A percentile compares a stretch with the other conserved stretches of the same genome.
These are phyloP conservation scores for Raphidocelis subcapitata DNA, from an alignment of 139 green algal genomes.

Conservation along the genomic window DNA sequence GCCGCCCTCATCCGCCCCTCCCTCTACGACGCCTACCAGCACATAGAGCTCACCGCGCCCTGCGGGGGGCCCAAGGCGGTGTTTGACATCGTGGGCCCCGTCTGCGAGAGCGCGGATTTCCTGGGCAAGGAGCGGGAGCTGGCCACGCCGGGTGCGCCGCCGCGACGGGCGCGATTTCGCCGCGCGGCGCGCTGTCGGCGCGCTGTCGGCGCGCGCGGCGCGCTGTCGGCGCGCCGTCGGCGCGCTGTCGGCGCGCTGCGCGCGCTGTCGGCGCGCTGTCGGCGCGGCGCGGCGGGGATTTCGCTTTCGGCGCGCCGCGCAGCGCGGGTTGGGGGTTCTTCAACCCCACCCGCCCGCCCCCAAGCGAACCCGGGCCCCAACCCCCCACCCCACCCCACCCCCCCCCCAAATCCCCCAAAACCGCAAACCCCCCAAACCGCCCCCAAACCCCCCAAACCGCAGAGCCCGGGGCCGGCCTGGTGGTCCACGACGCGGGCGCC, in stretches of 20 bases:
- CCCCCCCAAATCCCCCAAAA: too few species aligned
- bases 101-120: conserved; percentile 98
- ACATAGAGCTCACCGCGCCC: conserved; percentile 94
- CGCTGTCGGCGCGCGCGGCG: neutral
- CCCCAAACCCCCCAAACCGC: too few species aligned
- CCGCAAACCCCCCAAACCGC: too few species aligned
- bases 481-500: conserved; percentile 94
- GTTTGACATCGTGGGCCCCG: conserved; percentile 94
- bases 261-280: too few species aligned
- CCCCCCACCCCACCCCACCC: too few species aligned
- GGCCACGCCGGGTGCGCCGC: conserved; percentile 53
- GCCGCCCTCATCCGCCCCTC: conserved; percentile 91
- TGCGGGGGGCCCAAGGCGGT: conserved; percentile 29
- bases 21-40: conserved; percentile 92
- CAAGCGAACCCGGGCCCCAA: too few species aligned
- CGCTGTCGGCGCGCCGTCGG: too few species aligned
- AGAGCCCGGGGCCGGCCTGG: conserved; percentile 77
- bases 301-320: too few species aligned
- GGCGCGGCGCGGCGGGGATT: too few species aligned
- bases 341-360: too few species aligned
- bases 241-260: too few species aligned
- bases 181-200: neutral
- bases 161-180: neutral
- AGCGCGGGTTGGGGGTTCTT: too few species aligned
- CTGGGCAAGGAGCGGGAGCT: conserved; percentile 88